Conservation (phyloP, 768 basidiomycete species). For the Albatrellus ellisii region DNA sequence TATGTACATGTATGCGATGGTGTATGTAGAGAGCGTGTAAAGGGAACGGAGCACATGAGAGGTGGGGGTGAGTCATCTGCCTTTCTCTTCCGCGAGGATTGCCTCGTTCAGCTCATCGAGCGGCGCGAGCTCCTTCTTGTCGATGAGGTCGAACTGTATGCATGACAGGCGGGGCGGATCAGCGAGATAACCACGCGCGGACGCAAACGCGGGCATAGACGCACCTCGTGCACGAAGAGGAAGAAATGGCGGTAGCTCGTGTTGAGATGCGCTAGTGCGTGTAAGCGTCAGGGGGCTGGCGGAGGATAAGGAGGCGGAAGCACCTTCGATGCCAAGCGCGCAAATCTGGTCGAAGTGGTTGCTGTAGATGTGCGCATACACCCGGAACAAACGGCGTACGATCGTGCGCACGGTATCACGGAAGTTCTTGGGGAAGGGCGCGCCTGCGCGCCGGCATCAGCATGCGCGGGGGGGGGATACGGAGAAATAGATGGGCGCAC, state of each 20-base stretch:
- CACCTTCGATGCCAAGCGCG: slow-evolving; percentile 95
- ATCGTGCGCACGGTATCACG: slow-evolving; percentile 84
- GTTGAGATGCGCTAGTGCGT: slow-evolving; percentile 76
- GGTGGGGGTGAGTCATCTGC: slow-evolving; percentile 13
- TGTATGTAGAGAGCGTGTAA: too few species aligned
- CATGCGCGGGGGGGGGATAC: not conserved
- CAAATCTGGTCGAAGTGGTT: slow-evolving; percentile 99
- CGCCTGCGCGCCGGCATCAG: slow-evolving; percentile 1
- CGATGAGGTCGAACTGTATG: slow-evolving; percentile 78
- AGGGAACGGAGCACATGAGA: not conserved
- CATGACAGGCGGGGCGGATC: slow-evolving; percentile 1
- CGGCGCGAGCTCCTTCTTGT: slow-evolving; percentile 91
- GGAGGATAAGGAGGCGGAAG: slow-evolving; percentile 9
- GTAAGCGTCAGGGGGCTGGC: not conserved
- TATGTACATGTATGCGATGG: too few species aligned
- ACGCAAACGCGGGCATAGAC: slow-evolving; percentile 15
- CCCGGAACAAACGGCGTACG: slow-evolving; percentile 83
- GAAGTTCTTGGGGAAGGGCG: slow-evolving; percentile 7
- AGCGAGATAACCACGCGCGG: not conserved
- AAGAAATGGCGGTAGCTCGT: slow-evolving; percentile 98
- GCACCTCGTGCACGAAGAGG: slow-evolving; percentile 89
- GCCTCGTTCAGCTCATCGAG: slow-evolving; percentile 92
- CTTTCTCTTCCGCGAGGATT: slow-evolving; percentile 51
- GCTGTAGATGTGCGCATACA: slow-evolving; percentile 98
- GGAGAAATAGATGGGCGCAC: slow-evolving; percentile 30